A percentile compares a stretch with the other conserved stretches of the same genome.
Evolutionary conservation across 805 yeast genomes (phyloP).

Genomic region (Yarrowia osloensis): DNA sequence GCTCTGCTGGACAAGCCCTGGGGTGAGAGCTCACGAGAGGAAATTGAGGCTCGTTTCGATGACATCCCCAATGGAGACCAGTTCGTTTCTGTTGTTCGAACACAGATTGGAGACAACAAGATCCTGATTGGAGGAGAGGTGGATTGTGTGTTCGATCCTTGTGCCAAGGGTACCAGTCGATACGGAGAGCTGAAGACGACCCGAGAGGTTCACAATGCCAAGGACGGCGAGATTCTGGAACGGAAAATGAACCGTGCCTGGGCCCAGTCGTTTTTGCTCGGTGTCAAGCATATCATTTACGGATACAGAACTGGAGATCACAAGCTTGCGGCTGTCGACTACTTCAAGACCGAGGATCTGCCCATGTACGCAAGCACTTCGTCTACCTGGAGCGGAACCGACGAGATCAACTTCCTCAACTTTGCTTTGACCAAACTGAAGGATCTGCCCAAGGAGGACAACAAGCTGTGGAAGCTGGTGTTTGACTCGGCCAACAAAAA

Average conservation of each 20-base stretch:
- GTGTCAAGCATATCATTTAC: slow-evolving; percentile 75
- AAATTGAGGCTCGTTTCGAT: slow-evolving; percentile 66
- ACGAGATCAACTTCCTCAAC: slow-evolving; percentile 81
- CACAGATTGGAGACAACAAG: slow-evolving; percentile 76
- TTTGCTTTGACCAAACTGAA: slow-evolving; percentile 75
- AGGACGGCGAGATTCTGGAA: slow-evolving; percentile 68
- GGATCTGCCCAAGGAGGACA: slow-evolving; percentile 57
- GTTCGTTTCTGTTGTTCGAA: slow-evolving; percentile 74
- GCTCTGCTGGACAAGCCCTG: slow-evolving; percentile 78
- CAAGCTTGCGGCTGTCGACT: slow-evolving; percentile 67
- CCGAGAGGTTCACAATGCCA: slow-evolving; percentile 54
- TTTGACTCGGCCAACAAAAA: slow-evolving; percentile 2
- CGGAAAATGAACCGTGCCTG: slow-evolving; percentile 76
- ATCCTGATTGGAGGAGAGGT: slow-evolving; percentile 85
- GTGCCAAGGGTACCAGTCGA: slow-evolving; percentile 45
- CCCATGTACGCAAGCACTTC: slow-evolving; percentile 49
- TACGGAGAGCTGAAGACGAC: slow-evolving; percentile 86
- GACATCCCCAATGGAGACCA: slow-evolving; percentile 61
- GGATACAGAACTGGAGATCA: slow-evolving; percentile 83
- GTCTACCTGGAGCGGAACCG: slow-evolving; percentile 71
- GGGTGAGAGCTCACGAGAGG: slow-evolving; percentile 63
- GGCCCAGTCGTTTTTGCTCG: slow-evolving; percentile 91
- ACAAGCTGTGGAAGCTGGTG: slow-evolving; percentile 34
- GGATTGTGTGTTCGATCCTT: slow-evolving; percentile 83
- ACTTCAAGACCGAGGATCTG: slow-evolving; percentile 72